Conservation (phyloP, 2,329 filamentous ascomycete genomes). For the Ilyonectria destructans region DNA sequence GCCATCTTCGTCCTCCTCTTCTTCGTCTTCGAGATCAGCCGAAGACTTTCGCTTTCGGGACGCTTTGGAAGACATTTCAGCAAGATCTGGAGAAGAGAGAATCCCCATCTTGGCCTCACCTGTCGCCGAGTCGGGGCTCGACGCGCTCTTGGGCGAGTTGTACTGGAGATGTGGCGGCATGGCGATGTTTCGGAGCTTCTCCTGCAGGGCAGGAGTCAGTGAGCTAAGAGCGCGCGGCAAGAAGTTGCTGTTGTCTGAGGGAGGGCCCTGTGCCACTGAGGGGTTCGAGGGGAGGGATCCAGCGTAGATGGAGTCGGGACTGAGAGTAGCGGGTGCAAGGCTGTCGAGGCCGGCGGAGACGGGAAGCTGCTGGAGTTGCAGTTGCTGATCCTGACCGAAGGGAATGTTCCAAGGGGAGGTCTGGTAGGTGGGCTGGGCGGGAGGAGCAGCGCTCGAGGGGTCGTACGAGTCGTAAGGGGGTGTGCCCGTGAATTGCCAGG, state of each 20-base stretch:
- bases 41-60: conserved; percentile 81
- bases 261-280: conserved; percentile 47
- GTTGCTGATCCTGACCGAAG: conserved; percentile 50
- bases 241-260: conserved; percentile 52
- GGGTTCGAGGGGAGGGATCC: conserved; percentile 48
- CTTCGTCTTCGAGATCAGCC: conserved; percentile 63
- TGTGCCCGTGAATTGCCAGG: conserved; percentile 66
- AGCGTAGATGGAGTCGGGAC: conserved; percentile 56
- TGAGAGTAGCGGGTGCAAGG: conserved; percentile 54
- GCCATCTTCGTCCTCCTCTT: conserved; percentile 72
- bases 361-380: conserved; percentile 54
- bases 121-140: conserved; percentile 71
- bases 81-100: conserved; percentile 74
- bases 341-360: conserved; percentile 53
- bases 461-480: conserved; percentile 66
- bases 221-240: conserved; percentile 46
- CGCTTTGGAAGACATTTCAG: conserved; percentile 61
- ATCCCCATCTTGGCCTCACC: conserved; percentile 64
- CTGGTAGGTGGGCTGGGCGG: conserved; percentile 53
- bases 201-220: conserved; percentile 73
- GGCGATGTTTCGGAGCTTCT: conserved; percentile 74
- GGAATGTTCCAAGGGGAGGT: conserved; percentile 56
- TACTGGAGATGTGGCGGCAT: conserved; percentile 77
- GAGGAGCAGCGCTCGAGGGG: conserved; percentile 56
- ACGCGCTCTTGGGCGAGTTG: conserved; percentile 71